Evolutionary conservation across 2,329 filamentous ascomycete genomes (phyloP).

Genomic region (Cladosporium sphaerospermum): DNA sequence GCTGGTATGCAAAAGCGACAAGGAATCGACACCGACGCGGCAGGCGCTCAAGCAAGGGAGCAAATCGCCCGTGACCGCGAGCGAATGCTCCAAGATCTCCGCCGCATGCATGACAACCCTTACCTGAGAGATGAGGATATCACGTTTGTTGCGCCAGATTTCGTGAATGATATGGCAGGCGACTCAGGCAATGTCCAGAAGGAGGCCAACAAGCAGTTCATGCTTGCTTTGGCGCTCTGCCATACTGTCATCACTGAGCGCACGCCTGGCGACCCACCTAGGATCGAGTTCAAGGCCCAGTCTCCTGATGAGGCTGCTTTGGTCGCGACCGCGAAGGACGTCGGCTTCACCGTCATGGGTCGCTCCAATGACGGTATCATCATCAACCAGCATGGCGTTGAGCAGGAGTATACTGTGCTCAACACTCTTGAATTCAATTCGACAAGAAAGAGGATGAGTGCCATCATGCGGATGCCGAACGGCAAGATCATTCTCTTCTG

Average conservation of each 20-base stretch:
- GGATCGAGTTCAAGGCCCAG: slow-evolving; percentile 92
- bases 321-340: slow-evolving; percentile 88
- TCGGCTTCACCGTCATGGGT: slow-evolving; percentile 88
- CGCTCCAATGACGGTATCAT: slow-evolving; percentile 73
- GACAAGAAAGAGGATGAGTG: slow-evolving; percentile 93
- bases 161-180: slow-evolving; percentile 74
- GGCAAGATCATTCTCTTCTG: slow-evolving; percentile 86
- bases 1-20: slow-evolving; percentile 91
- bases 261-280: slow-evolving; percentile 80
- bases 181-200: slow-evolving; percentile 70
- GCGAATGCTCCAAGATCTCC: slow-evolving; percentile 65
- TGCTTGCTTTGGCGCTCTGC: slow-evolving; percentile 91
- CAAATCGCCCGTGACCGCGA: slow-evolving; percentile 75
- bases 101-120: slow-evolving; percentile 77
- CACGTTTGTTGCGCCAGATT: slow-evolving; percentile 89
- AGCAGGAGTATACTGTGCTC: slow-evolving; percentile 77
- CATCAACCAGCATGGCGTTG: slow-evolving; percentile 79
- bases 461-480: slow-evolving; percentile 91
- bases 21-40: slow-evolving; percentile 79
- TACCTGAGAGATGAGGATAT: slow-evolving; percentile 85
- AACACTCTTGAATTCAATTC: slow-evolving; percentile 98
- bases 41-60: slow-evolving; percentile 62
- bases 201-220: slow-evolving; percentile 76
- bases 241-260: slow-evolving; percentile 93
- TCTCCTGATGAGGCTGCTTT: slow-evolving; percentile 94